A percentile compares a stretch with the other conserved stretches of the same genome.
Conservation (phyloP, 2,329 filamentous ascomycete species). For the Beauveria varroae region DNA sequence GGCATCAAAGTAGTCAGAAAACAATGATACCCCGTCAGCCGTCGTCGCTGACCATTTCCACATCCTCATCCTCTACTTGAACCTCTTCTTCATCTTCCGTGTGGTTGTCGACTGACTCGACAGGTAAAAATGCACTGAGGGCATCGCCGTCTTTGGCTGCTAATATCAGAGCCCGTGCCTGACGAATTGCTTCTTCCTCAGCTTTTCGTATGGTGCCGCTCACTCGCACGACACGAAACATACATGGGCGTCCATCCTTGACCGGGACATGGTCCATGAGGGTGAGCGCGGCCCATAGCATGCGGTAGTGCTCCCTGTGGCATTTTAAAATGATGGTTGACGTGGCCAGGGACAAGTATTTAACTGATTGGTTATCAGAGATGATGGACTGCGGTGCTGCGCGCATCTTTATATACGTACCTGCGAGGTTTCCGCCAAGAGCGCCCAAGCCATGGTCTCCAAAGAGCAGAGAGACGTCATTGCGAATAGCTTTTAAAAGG, state of each 20-base stretch:
- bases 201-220: slow-evolving; percentile 90
- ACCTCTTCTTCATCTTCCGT: slow-evolving; percentile 23
- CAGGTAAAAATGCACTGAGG: slow-evolving; percentile 5
- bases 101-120: slow-evolving; percentile 26
- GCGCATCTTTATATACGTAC: slow-evolving; percentile 34
- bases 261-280: slow-evolving; percentile 66
- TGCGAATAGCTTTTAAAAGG: slow-evolving; percentile 62
- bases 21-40: slow-evolving; percentile 42
- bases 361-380: slow-evolving; percentile 49
- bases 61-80: slow-evolving; percentile 36
- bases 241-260: slow-evolving; percentile 55
- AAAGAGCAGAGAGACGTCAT: slow-evolving; percentile 65
- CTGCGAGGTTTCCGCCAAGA: slow-evolving; percentile 58
- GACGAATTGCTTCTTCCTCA: slow-evolving; percentile 79
- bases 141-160: slow-evolving; percentile 48
- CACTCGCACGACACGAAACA: slow-evolving; percentile 77
- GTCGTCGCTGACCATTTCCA: slow-evolving; percentile 36
- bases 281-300: slow-evolving; percentile 85
- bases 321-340: slow-evolving; percentile 89
- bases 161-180: slow-evolving; percentile 65
- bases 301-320: slow-evolving; percentile 70
- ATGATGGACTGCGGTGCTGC: background rate
- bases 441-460: slow-evolving; percentile 84
- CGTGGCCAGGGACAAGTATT: slow-evolving; percentile 87
- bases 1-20: slow-evolving; percentile 68